phyloP scores from a whole-genome alignment of 306 rosid genomes.

The Acacia crassicarpa region DNA sequence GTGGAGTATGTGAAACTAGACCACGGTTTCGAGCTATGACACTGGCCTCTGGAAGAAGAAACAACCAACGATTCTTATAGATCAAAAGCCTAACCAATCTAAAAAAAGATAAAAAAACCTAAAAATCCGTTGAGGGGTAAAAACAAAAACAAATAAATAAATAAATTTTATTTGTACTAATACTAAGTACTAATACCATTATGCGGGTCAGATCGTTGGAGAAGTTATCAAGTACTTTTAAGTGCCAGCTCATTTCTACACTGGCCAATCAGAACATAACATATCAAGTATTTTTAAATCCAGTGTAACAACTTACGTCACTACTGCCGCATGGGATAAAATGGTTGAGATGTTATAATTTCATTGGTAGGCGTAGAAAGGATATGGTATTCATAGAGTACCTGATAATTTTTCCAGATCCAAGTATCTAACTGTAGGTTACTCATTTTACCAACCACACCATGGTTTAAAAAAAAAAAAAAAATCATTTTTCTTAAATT shows the following conservation, averaged over 20 bases:
- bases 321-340: neutral
- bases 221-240: no score
- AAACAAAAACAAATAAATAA: neutral
- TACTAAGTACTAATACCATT: neutral
- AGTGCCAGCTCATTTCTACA: no score
- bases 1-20: neutral
- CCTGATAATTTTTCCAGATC: no score
- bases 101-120: neutral
- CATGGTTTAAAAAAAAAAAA: neutral
- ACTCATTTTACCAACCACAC: neutral
- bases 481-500: no score
- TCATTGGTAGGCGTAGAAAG: no score
- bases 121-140: neutral
- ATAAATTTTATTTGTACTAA: neutral
- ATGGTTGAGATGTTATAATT: neutral
- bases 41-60: neutral
- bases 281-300: no score
- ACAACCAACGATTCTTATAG: neutral
- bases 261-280: no score
- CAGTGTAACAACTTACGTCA: no score
- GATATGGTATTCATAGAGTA: no score
- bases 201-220: neutral
- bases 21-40: neutral
- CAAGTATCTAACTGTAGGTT: neutral
- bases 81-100: neutral